Percentiles rank a stretch among this genome's conserved stretches.
Conservation (phyloP, 2,329 filamentous ascomycete genomes). For the Trichocomaceae sp. region DNA sequence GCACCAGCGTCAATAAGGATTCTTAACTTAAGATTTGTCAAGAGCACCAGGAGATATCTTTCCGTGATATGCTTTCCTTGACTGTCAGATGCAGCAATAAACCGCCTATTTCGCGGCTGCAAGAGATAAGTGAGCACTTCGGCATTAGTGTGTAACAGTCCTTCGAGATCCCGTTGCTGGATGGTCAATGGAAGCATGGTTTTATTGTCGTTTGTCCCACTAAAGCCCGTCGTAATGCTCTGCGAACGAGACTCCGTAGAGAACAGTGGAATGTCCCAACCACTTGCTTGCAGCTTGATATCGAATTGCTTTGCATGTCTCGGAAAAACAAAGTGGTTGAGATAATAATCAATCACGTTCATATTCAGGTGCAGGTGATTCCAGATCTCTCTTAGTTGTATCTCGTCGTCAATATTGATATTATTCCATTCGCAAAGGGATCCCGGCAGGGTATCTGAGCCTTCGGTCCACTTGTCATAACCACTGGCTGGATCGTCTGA, state of each 20-base stretch:
- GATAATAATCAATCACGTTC: too few species aligned
- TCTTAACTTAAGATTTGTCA: too few species aligned
- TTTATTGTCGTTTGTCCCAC: conserved; percentile 62
- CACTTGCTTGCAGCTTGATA: conserved; percentile 57
- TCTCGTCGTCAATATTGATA: conserved; percentile 55
- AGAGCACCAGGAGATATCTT: too few species aligned
- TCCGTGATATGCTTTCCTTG: too few species aligned
- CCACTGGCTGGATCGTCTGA: conserved; percentile 52
- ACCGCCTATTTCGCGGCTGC: conserved; percentile 43
- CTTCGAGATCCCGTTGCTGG: conserved; percentile 52
- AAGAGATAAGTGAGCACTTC: conserved; percentile 57
- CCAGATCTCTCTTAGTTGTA: conserved; percentile 49
- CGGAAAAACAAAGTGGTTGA: conserved; percentile 63
- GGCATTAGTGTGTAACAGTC: conserved; percentile 55
- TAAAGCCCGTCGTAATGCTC: conserved; percentile 60
- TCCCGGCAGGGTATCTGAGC: conserved; percentile 38
- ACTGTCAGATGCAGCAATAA: too few species aligned
- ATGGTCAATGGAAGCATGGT: conserved; percentile 56
- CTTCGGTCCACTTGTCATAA: conserved; percentile 48
- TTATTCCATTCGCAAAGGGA: conserved; percentile 47
- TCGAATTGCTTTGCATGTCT: conserved; percentile 58
- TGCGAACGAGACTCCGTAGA: too few species aligned
- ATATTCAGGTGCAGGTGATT: conserved; percentile 43
- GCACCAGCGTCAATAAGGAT: too few species aligned
- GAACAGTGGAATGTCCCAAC: conserved; percentile 63